Evolutionary conservation across 352 stramenopile species (phyloP).

Genomic region (Phytophthora fragariae): DNA sequence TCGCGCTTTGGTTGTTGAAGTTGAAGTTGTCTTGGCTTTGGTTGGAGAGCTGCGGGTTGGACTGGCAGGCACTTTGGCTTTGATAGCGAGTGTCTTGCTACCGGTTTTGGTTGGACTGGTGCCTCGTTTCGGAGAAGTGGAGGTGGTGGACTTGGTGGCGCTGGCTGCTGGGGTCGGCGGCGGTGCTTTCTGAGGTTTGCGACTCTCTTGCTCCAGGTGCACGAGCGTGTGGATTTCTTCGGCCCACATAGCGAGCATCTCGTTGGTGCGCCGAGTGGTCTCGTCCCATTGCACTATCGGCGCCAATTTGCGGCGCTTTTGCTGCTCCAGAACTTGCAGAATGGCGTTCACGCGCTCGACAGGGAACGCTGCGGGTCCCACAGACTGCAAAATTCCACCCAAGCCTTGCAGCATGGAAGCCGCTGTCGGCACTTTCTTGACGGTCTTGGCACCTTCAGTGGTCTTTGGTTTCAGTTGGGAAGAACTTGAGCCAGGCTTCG

Average conservation of each 20-base stretch:
- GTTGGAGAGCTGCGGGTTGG: constrained; percentile 21
- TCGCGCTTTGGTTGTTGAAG: constrained; percentile 7
- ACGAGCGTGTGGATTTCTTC: constrained; percentile 70
- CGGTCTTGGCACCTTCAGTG: constrained; percentile 3
- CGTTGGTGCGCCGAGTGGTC: constrained; percentile 52
- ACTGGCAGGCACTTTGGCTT: constrained; percentile 25
- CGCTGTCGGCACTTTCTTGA: constrained; percentile 29
- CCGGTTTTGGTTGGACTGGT: constrained; percentile 24
- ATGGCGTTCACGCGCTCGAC: constrained; percentile 60
- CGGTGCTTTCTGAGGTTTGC: constrained; percentile 55
- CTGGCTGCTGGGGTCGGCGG: background rate
- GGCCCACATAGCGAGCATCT: constrained; percentile 65
- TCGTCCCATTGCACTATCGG: constrained; percentile 66
- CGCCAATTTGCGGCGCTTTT: constrained; percentile 40
- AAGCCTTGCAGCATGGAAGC: constrained; percentile 47
- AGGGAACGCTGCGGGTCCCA: constrained; percentile 45
- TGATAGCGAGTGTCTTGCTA: background rate
- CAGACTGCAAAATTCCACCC: constrained; percentile 44
- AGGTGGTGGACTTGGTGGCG: constrained; percentile 15
- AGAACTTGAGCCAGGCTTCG: constrained; percentile 5
- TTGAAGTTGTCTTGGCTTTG: constrained; percentile 29
- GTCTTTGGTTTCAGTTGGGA: constrained; percentile 11
- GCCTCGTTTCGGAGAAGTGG: constrained; percentile 6
- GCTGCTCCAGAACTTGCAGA: constrained; percentile 45
- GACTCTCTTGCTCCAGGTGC: constrained; percentile 64